Conservation (phyloP, 176 grass and related monocot species). For the Triticum turgidum region DNA sequence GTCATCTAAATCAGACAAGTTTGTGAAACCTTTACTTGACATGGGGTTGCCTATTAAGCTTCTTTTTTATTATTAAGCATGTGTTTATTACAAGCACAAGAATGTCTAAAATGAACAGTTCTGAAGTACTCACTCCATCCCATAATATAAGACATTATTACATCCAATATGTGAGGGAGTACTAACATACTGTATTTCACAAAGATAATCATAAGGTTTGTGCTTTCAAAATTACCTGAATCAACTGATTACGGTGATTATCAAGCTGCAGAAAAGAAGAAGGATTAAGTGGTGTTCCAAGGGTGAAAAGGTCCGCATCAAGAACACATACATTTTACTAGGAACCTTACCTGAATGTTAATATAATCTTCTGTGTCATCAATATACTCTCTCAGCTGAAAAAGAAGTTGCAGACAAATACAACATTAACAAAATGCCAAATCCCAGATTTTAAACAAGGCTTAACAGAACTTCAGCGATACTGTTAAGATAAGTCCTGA, state of each 20-base stretch:
- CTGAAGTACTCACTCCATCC: neutral
- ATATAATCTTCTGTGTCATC: conserved; percentile 99
- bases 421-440: conserved; percentile 18
- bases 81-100: neutral
- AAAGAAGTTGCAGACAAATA: conserved; percentile 35
- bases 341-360: conserved; percentile 84
- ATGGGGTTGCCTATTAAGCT: neutral
- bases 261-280: conserved; percentile 60
- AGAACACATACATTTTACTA: neutral
- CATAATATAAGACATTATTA: too few relatives aligned
- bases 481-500: neutral
- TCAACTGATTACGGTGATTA: conserved; percentile 99
- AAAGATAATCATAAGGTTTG: conserved; percentile 1
- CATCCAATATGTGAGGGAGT: too few relatives aligned
- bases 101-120: conserved; percentile 2
- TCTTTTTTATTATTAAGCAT: neutral
- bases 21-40: neutral
- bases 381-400: conserved; percentile 96
- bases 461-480: neutral
- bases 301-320: neutral
- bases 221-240: conserved; percentile 64
- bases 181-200: neutral
- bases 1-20: neutral
- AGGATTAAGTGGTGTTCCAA: conserved; percentile 25
- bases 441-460: neutral